phyloP scores from a whole-genome alignment of 164 flowering plant species.

The Buxus sempervirens region DNA sequence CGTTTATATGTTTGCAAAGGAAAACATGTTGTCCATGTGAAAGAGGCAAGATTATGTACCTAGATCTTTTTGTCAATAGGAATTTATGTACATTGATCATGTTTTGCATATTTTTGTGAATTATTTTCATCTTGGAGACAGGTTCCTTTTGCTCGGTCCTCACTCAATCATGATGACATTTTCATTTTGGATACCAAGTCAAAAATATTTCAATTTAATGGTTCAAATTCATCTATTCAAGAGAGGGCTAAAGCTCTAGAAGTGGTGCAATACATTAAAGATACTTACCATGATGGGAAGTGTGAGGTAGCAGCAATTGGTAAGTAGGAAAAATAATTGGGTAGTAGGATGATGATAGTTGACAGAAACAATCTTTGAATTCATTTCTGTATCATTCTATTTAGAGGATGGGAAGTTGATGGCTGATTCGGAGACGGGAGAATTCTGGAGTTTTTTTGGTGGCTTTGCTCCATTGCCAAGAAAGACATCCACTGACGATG shows the following conservation, averaged over 20 bases:
- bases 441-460: constrained; percentile 95
- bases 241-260: constrained; percentile 99
- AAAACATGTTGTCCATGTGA: constrained; percentile 92
- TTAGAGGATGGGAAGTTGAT: constrained; percentile 96
- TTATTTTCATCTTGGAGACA: constrained; percentile 22
- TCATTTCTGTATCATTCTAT: constrained; percentile 3
- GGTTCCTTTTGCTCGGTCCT: constrained; percentile 94
- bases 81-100: background rate
- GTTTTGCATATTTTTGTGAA: constrained; percentile 6
- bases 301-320: constrained; percentile 95
- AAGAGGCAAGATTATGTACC: constrained; percentile 67
- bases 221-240: constrained; percentile 94
- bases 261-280: constrained; percentile 94
- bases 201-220: constrained; percentile 96
- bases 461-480: constrained; percentile 99
- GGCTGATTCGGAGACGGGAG: constrained; percentile 99
- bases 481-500: constrained; percentile 59
- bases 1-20: constrained; percentile 90
- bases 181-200: constrained; percentile 89
- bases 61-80: constrained; percentile 4
- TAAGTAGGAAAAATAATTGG: constrained; percentile 29
- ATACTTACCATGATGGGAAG: constrained; percentile 94
- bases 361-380: constrained; percentile 9
- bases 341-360: constrained; percentile 5
- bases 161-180: constrained; percentile 95